These are phyloP conservation scores for Candida nemodendra DNA, from an alignment of 805 yeast genomes.

Conservation along the genomic window DNA sequence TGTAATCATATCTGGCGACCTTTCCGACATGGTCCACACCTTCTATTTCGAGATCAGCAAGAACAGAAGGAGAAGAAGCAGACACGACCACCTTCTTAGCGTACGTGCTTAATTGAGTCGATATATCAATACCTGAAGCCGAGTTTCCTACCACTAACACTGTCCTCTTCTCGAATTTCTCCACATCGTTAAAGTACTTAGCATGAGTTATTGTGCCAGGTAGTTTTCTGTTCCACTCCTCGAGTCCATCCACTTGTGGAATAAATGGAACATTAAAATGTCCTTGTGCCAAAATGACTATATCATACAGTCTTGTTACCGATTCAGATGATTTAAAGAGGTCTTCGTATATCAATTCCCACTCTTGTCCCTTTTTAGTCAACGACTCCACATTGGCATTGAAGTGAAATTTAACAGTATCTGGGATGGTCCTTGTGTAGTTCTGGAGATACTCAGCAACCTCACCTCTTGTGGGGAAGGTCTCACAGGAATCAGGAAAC, in stretches of 20 bases:
- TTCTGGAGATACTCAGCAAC: slow-evolving; percentile 58
- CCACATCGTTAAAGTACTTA: slow-evolving; percentile 39
- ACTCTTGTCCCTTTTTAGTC: slow-evolving; percentile 27
- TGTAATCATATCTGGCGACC: slow-evolving; percentile 26
- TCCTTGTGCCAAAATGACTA: slow-evolving; percentile 45
- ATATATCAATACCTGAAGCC: slow-evolving; percentile 70
- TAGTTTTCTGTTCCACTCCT: slow-evolving; percentile 31
- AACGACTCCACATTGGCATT: slow-evolving; percentile 49
- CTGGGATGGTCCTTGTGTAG: slow-evolving; percentile 48
- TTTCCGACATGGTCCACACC: slow-evolving; percentile 27
- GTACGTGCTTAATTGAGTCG: slow-evolving; percentile 32
- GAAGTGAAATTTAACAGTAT: slow-evolving; percentile 33
- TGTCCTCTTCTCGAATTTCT: slow-evolving; percentile 33
- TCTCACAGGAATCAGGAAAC: slow-evolving; percentile 38
- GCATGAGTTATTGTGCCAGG: slow-evolving; percentile 42
- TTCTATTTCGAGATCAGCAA: slow-evolving; percentile 27
- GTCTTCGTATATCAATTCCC: slow-evolving; percentile 26
- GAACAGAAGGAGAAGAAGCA: slow-evolving; percentile 29
- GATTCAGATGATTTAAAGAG: background rate
- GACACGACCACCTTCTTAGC: slow-evolving; percentile 31
- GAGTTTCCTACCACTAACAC: slow-evolving; percentile 45
- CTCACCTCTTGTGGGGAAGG: slow-evolving; percentile 59
- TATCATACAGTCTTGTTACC: slow-evolving; percentile 23
- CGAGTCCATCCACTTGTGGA: slow-evolving; percentile 43
- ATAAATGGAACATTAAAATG: slow-evolving; percentile 48